phyloP scores from a whole-genome alignment of 2,329 filamentous ascomycete genomes.

The Onygena corvina region DNA sequence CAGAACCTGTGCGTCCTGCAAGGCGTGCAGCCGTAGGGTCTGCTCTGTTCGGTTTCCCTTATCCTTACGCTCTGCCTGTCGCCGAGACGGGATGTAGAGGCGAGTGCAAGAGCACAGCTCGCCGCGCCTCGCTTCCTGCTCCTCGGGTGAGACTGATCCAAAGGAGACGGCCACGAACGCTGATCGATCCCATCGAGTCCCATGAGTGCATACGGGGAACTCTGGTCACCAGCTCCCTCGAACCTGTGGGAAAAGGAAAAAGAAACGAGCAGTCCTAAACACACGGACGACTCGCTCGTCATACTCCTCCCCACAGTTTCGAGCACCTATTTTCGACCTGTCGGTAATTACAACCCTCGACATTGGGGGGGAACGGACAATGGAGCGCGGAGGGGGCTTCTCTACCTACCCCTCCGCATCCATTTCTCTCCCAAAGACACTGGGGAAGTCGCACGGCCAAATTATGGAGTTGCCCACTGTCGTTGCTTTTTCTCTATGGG shows the following conservation, averaged over 20 bases:
- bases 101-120: not conserved
- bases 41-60: not conserved
- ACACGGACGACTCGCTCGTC: conserved; percentile 2
- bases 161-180: conserved; percentile 1
- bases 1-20: conserved; percentile 7
- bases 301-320: not conserved
- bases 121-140: conserved; percentile 7
- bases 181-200: conserved; percentile 1
- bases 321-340: not conserved
- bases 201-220: conserved; percentile 2
- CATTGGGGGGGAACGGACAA: not conserved
- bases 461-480: not conserved
- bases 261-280: conserved; percentile 2
- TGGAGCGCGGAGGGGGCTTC: not conserved
- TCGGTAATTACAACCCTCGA: not conserved
- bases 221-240: not conserved
- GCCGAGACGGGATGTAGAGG: not conserved
- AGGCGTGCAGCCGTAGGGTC: conserved; percentile 6
- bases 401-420: not conserved
- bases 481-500: conserved; percentile 1
- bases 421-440: not conserved
- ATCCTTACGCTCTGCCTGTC: not conserved
- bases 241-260: not conserved
- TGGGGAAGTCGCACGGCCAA: not conserved
- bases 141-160: not conserved